These are phyloP conservation scores for Leccinum ponderosum DNA, from an alignment of 1,284 basidiomycete genomes.

Conservation along the genomic window DNA sequence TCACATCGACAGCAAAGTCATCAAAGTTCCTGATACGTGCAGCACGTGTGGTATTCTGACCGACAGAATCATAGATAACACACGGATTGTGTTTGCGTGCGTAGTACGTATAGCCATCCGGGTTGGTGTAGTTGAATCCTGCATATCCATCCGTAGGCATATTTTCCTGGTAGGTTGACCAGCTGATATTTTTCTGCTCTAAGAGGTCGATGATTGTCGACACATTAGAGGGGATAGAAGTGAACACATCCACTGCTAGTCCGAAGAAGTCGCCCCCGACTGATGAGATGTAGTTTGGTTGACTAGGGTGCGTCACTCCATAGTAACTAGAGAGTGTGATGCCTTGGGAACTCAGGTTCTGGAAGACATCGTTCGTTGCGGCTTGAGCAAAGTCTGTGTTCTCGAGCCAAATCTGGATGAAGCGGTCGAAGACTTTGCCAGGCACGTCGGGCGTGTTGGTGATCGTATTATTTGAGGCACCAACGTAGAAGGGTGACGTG, in stretches of 20 bases:
- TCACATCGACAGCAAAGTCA: constrained; percentile 55
- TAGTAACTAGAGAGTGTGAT: constrained; percentile 54
- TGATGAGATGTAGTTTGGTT: constrained; percentile 61
- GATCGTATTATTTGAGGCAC: constrained; percentile 29
- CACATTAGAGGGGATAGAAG: constrained; percentile 40
- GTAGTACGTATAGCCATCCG: constrained; percentile 48
- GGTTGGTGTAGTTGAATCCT: constrained; percentile 49
- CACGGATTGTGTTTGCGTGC: constrained; percentile 64
- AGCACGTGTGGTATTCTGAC: constrained; percentile 42
- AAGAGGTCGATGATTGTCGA: constrained; percentile 65
- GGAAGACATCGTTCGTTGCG: constrained; percentile 43
- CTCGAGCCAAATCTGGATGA: constrained; percentile 58
- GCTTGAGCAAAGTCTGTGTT: constrained; percentile 53
- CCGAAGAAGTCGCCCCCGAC: constrained; percentile 64
- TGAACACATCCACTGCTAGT: constrained; percentile 48
- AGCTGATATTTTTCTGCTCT: constrained; percentile 57
- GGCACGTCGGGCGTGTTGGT: constrained; percentile 27
- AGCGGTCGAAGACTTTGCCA: constrained; percentile 55
- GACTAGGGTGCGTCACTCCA: constrained; percentile 62
- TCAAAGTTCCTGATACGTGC: constrained; percentile 66
- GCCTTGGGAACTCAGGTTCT: constrained; percentile 50
- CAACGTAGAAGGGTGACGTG: constrained; percentile 29
- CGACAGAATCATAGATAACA: constrained; percentile 52
- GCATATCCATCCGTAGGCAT: constrained; percentile 57
- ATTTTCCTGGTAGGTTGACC: constrained; percentile 61